Base-by-base conservation (phyloP, 2,329 filamentous ascomycete genomes). In the Ophiostoma ips region DNA sequence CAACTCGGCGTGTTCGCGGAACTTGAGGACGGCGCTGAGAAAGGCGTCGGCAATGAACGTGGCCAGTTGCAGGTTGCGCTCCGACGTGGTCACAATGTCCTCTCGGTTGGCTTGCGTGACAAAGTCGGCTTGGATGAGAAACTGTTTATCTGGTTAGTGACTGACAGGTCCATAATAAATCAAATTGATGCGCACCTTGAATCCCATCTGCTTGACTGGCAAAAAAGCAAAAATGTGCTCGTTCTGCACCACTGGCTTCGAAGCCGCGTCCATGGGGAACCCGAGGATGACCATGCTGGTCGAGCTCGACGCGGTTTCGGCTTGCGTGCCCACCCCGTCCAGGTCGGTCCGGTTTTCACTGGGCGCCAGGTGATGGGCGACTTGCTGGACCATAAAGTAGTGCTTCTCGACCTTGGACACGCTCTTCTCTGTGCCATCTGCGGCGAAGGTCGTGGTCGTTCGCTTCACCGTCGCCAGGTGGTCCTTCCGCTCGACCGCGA, bases 91-190 rank as follows among this genome's bases (percentile, higher is more conserved):
- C 1, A 65, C 57, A 5, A 73, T 61, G 44, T 69, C 67, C 53
- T 74, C 60, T 0, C 72, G 61, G 53, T 60, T 71, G 3, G 68
- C 70, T 15, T 66, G 57, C 0, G 67, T 72, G 36, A 70, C 68
- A 50, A 75, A 75, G 53, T 75, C 71, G 7, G 68, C 62, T 9
- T 75, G 71, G 11, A 76, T 69, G 1, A 74, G 56, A 40, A 75
- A 74, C 48, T 50, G 40, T 60, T 68, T 21, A 18, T 37, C 15
- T 37, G 6, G 10, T 15, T 3, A n/a, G 19, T 19, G 0, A 34
- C 18, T 37, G 35, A 18, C 33, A 13, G 33, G 11, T n/a, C 33
- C 24, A 34, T 24, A 46, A 31, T 21, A 15, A 10, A 21, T 19
- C n/a, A 33, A 10, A 13, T 37, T 37, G 8, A 18, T 16, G 15